These are phyloP conservation scores for Zoysia pacifica DNA, from an alignment of 176 grass and related monocot species.

Conservation along the genomic window DNA sequence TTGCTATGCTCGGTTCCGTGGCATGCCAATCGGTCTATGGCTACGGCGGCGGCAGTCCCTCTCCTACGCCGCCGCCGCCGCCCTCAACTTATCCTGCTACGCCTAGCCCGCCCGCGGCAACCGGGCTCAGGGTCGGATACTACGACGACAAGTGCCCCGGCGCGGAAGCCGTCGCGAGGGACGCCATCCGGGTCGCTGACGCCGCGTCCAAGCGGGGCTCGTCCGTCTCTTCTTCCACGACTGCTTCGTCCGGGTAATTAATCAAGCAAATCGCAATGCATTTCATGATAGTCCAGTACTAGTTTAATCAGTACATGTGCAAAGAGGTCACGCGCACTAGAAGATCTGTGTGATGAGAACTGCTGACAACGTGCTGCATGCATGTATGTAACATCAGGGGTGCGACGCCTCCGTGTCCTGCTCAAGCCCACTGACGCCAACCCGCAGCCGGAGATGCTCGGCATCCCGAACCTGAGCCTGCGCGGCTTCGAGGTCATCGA, in stretches of 20 bases:
- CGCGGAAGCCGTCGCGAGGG: slow-evolving; percentile 29
- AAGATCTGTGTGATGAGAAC: not conserved
- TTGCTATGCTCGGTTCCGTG: slow-evolving; percentile 25
- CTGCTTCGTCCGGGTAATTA: slow-evolving; percentile 46
- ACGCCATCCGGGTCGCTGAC: not conserved
- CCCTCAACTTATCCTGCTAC: not conserved
- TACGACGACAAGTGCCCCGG: slow-evolving; percentile 38
- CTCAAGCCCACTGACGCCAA: slow-evolving; percentile 18
- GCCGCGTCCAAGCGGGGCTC: slow-evolving; percentile 37
- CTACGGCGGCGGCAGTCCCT: slow-evolving; percentile 1
- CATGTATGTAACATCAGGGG: slow-evolving; percentile 8
- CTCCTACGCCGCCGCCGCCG: not conserved
- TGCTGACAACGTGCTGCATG: not conserved
- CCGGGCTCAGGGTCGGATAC: slow-evolving; percentile 35
- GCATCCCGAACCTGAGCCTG: too few species aligned
- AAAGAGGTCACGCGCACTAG: not conserved
- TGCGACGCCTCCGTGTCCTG: slow-evolving; percentile 41
- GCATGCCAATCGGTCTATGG: slow-evolving; percentile 9
- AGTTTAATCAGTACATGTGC: too few species aligned
- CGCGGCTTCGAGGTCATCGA: too few species aligned
- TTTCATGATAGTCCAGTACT: not conserved
- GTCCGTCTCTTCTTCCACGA: slow-evolving; percentile 67
- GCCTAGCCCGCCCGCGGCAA: not conserved
- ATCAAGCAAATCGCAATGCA: not conserved
- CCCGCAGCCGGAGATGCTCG: slow-evolving; percentile 31